Conservation (phyloP, 2,329 filamentous ascomycete species). For the Ophiostoma australiae region DNA sequence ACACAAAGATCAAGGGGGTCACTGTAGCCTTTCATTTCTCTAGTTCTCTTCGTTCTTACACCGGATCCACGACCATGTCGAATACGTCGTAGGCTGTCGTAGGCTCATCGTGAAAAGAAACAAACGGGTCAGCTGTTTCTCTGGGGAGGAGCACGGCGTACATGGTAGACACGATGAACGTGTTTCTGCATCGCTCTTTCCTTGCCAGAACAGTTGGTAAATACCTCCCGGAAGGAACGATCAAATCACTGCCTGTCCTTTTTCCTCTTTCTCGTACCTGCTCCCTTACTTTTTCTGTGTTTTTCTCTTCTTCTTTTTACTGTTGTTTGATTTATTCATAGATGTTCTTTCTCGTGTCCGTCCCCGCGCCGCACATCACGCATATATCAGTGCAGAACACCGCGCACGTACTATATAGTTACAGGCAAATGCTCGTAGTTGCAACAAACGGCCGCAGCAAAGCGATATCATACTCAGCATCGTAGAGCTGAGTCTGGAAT, state of each 20-base stretch:
- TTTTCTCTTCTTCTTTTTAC: background rate
- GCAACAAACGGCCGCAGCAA: background rate
- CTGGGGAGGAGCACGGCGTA: background rate
- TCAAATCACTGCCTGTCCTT: background rate
- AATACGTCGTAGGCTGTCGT: constrained; percentile 12
- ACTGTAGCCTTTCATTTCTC: constrained; percentile 16
- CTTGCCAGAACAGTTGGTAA: background rate
- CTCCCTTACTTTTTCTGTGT: background rate
- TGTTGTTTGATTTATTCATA: background rate
- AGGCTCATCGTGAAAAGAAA: background rate
- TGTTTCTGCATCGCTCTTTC: background rate
- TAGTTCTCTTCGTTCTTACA: constrained; percentile 19
- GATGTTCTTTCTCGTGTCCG: background rate
- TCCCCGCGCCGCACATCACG: background rate
- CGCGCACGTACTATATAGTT: background rate
- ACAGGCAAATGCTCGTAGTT: background rate
- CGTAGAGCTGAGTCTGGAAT: background rate
- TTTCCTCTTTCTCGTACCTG: background rate
- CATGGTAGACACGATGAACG: no score
- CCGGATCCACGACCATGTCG: constrained; percentile 14
- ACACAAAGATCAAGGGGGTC: constrained; percentile 17
- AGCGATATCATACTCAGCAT: background rate
- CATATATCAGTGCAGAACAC: background rate
- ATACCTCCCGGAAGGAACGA: background rate
- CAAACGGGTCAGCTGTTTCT: background rate